Evolutionary conservation across 352 stramenopile genomes (phyloP), one percentile per base, ranked within the genome.

Genomic region (Globisporangium emineosum): DNA sequence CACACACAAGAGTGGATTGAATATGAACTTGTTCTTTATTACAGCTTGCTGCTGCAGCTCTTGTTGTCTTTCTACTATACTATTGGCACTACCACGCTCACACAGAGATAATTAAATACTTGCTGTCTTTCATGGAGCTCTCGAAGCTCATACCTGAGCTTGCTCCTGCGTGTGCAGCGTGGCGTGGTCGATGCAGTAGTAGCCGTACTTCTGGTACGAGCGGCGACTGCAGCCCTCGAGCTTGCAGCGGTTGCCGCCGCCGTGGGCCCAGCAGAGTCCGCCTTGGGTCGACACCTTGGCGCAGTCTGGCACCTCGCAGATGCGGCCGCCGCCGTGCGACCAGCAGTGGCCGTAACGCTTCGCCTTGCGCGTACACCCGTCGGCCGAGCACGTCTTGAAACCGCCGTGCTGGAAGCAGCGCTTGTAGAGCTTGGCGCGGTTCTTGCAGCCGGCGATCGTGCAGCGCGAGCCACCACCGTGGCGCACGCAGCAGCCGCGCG

Each of bases 301-400:
- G 68, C 85, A 93, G 12, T 69, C 73, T 5, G 75, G 71, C 21
- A 72, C 52, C 42, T 78, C 78, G 63, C 86, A 94, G 64, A 90
- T 88, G 60, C 76, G 76, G 43, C 83, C 86, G 57, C 86, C 86
- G 54, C 49, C 58, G 58, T 93, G 85, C 23, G 85, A 89, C 77
- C 83, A 91, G 72, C 85, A 93, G 68, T 88, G 81, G 56, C 85
- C 85, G 66, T 90, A 90, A n/a, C 82, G 83, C 68, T 91, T 91
- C 67, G 85, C 82, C 55, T 90, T 89, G 65, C 77, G 78, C 59
- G 65, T 76, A 73, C 85, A 93, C 47, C 79, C 75, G 2, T 85
- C 73, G 10, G 79, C 72, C 29, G 79, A 68, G 70, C 85, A 93
- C 43, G 77, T 87, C 43, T 88, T 89, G 40, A 77, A 89, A 43